Evolutionary conservation across 2,329 filamentous ascomycete species (phyloP), one percentile per base, ranked within the genome.

Genomic region (Cladophialophora carrionii): DNA sequence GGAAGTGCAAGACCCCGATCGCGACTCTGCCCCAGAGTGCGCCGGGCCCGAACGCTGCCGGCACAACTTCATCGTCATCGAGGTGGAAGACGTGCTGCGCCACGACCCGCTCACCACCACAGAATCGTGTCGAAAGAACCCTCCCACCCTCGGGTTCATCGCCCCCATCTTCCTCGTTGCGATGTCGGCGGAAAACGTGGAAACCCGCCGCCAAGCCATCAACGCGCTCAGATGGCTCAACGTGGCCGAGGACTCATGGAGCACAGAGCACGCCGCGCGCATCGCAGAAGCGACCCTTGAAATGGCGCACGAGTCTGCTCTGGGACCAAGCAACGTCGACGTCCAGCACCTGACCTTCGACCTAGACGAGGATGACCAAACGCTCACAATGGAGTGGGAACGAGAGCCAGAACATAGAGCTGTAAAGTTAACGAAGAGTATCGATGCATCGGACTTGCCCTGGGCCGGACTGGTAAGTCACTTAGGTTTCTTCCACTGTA

Each of bases 51-150:
- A 43, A 43, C 37, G 54, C 10, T 61, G 48, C 48, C 67, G 66
- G 14, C 62, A 43, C 26, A 29, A 52, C 7, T 68, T 65, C 41
- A 26, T 63, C 24, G 66, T 68, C 26, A 10, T 61, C 8, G 57
- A 68, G 55, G 51, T 68, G 9, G 64, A 68, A 54, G 64, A 68
- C 37, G 60, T 68, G 7, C 32, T 68, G 46, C 57, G 37, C 8
- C 54, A 62, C 49, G 54, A 60, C 37, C 34, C 54, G 5, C 59
- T 53, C 12, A 37, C 55, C 37, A 57, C 57, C 24, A 43, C 34
- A 14, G 54, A 61, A n/a, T 52, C 32, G n/a, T 31, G 56, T 14
- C 56, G 49, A n/a, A 58, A 59, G 20, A 48, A 17, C n/a, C 55
- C 43, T 17, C 43, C 48, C 20, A 46, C 20, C 17, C 37, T 66